These are phyloP conservation scores for Neonectria magnoliae DNA, from an alignment of 2,329 filamentous ascomycete species.

Conservation along the genomic window DNA sequence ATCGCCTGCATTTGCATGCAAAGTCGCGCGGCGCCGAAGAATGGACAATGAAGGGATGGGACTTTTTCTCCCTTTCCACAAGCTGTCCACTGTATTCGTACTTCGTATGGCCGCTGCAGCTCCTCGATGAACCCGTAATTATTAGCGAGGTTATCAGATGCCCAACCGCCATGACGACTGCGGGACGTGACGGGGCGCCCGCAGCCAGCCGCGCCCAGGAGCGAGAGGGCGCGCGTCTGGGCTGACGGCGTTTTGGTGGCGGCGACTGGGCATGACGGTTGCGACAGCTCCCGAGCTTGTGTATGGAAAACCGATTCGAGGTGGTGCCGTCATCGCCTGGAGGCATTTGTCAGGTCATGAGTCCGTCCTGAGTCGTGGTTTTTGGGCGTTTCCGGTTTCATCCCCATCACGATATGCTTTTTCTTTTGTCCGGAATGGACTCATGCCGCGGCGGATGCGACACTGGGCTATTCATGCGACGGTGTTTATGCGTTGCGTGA, in stretches of 20 bases:
- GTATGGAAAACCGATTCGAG: neutral
- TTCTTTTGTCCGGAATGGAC: slow-evolving; percentile 11
- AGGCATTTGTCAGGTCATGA: neutral
- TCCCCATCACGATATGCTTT: slow-evolving; percentile 1
- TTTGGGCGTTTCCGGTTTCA: neutral
- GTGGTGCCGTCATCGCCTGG: neutral
- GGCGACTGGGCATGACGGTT: neutral
- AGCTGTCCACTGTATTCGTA: neutral
- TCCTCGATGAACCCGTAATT: too few species aligned
- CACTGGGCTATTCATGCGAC: slow-evolving; percentile 18
- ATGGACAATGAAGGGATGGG: slow-evolving; percentile 1
- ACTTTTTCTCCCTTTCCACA: neutral
- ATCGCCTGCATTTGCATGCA: slow-evolving; percentile 17
- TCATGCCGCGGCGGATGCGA: slow-evolving; percentile 24
- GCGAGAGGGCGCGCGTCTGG: slow-evolving; percentile 7
- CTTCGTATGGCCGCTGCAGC: too few species aligned
- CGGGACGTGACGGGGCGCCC: neutral
- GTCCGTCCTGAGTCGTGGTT: neutral
- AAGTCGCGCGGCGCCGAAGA: slow-evolving; percentile 11
- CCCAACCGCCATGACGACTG: too few species aligned
- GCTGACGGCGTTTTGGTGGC: neutral
- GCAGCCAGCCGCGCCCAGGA: slow-evolving; percentile 10
- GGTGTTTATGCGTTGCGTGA: neutral
- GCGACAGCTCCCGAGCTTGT: neutral
- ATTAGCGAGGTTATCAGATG: too few species aligned